Base-by-base conservation (phyloP, 805 yeast genomes). In the Priceomyces castillae region DNA sequence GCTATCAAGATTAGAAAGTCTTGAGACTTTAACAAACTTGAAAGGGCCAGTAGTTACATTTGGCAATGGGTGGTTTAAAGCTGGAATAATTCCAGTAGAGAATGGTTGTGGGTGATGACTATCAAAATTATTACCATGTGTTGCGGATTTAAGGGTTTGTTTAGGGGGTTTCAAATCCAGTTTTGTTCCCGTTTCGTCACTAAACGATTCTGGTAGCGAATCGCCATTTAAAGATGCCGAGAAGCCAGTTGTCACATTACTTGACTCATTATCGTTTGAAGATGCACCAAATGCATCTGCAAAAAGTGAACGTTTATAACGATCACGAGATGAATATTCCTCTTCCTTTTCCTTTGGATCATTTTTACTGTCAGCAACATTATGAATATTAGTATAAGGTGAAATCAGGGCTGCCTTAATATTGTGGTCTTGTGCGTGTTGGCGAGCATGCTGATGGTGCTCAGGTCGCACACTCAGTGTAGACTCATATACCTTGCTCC, bases 41-140 rank as follows among this genome's bases (percentile, higher is more conserved):
- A 44, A 36, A 0, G 45, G 50, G 6, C 34, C 33, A 10, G 41
- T 31, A 2, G 46, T 41, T 1, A 63, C 62, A 41, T 61, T 22
- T 7, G 25, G 25, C 16, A 34, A 34, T 18, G 15, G 26, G 11
- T 28, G n/a, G 7, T 28, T 28, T 9, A 6, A 4, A n/a, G 15
- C 15, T 28, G 31, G 15, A 28, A 5, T 12, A 28, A 11, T 5
- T 11, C 15, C 15, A 12, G 15, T 4, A 5, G 31, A 6, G 15
- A n/a, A 28, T n/a, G 5, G n/a, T 9, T 28, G 15, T n/a, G 5
- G n/a, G 5, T n/a, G 15, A 28, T 11, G 15, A 11, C 7, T n/a
- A 6, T 12, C 31, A 5, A 5, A n/a, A 5, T 28, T n/a, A 5
- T 10, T 12, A 28, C 5, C 31, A 28, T 28, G 5, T 11, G 15